Percentiles rank a stretch among this genome's conserved stretches.
Evolutionary conservation across 495 filamentous ascomycete species (phyloP).

Genomic region (Eremomyces bilateralis): DNA sequence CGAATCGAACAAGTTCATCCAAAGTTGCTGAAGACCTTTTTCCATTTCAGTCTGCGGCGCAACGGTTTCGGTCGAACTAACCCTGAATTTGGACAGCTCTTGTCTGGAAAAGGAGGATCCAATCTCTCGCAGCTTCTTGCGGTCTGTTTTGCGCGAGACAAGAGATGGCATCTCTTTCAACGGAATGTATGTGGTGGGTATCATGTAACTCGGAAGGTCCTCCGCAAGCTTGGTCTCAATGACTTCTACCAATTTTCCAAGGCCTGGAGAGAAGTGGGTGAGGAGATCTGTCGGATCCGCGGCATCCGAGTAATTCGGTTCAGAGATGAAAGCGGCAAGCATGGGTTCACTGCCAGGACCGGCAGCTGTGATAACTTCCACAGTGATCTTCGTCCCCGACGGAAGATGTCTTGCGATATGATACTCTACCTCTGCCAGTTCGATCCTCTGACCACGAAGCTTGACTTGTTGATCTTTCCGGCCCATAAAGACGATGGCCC

Average conservation of each 20-base stretch:
- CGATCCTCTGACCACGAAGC: conserved; percentile 9
- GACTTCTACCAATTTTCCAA: conserved; percentile 16
- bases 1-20: conserved; percentile 6
- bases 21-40: conserved; percentile 5
- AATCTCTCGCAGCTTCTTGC: conserved; percentile 25
- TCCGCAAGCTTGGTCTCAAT: conserved; percentile 1
- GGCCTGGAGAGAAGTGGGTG: conserved; percentile 8
- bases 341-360: conserved; percentile 2
- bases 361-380: conserved; percentile 6
- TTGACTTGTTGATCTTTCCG: conserved; percentile 17
- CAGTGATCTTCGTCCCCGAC: conserved; percentile 4
- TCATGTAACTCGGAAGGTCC: conserved; percentile 30
- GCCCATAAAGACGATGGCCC: conserved; percentile 18
- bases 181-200: conserved; percentile 39
- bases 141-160: conserved; percentile 38
- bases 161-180: conserved; percentile 31
- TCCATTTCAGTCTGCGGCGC: conserved; percentile 5
- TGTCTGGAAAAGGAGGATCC: conserved; percentile 1
- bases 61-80: neutral
- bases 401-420: conserved; percentile 8
- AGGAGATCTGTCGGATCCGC: conserved; percentile 15
- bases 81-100: neutral
- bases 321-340: conserved; percentile 9
- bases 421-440: conserved; percentile 5
- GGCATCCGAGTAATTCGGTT: neutral